Base-by-base conservation (phyloP, 345 rosid genomes). In the Brassica juncea region DNA sequence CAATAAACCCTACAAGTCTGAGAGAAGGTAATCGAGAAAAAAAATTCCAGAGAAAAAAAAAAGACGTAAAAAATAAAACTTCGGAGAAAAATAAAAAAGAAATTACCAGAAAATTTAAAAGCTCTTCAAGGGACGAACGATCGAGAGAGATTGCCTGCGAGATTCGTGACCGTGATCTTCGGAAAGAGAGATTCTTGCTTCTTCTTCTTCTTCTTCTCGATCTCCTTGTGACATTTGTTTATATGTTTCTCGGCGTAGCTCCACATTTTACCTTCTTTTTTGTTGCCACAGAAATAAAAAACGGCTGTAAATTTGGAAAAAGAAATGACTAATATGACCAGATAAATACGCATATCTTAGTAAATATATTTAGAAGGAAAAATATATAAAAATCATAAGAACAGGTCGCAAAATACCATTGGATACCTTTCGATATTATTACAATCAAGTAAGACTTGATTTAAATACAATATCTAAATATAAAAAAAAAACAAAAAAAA, bases 111-210 rank as follows among this genome's bases (percentile, higher is more conserved):
- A 42, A 54, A 19, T 8, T 37, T 15, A 16, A 64, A 71, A 78
- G 15, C 14, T 54, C 4, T 64, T 78, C 47, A 49, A 52, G 19
- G 21, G 57, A 52, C 44, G 66, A 52, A 12, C 1, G 66, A 70
- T 49, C 12, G 27, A 47, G 66, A 54, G 63, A 77, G 69, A 70
- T 63, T 49, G 65, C 71, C 76, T 35, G 67, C 57, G 81, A 63
- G 77, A 71, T 78, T 78, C 81, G 72, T 66, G 59, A 66, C 62
- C 68, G 76, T 12, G 14, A 58, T 35, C 54, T 42, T 28, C 68
- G 81, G 77, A 16, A 66, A 59, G 64, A 73, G 77, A 79, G 77
- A 79, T 66, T 79, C 73, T 79, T 73, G 82, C 69, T 79, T 66
- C 54, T 39, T 4, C 14, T 66, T 49, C 10, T 8, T 55, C 25